Percentiles rank a stretch among this genome's conserved stretches.
Evolutionary conservation across 495 filamentous ascomycete species (phyloP).

Genomic region (Neurospora tetrasperma): DNA sequence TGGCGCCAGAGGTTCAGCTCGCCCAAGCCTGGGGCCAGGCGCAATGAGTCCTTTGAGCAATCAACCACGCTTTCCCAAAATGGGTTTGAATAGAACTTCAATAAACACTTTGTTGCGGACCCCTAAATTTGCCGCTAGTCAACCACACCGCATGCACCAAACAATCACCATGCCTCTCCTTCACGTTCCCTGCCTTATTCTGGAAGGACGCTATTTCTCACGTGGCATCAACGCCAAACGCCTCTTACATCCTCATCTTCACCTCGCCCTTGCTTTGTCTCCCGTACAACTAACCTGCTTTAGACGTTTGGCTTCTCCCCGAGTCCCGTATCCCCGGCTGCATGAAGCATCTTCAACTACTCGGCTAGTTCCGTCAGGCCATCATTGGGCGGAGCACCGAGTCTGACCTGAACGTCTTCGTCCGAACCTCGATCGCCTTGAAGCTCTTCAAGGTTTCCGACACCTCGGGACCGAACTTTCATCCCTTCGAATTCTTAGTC

Average conservation of each 20-base stretch:
- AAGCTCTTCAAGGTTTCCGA: neutral
- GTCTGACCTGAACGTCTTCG: neutral
- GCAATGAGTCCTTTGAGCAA: neutral
- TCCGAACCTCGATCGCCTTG: neutral
- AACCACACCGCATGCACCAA: neutral
- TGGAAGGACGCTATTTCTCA: neutral
- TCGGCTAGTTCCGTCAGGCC: neutral
- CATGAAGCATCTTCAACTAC: neutral
- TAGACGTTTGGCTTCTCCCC: neutral
- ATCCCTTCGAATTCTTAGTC: neutral
- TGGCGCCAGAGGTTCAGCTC: neutral
- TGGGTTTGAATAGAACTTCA: conserved; percentile 29
- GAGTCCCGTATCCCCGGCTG: neutral
- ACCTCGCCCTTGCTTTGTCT: neutral
- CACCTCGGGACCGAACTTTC: neutral
- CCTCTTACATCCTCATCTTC: neutral
- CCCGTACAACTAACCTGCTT: neutral
- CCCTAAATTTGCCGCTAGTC: neutral
- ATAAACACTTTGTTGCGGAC: conserved; percentile 7
- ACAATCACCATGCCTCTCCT: neutral
- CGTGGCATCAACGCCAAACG: neutral
- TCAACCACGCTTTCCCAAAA: conserved; percentile 13
- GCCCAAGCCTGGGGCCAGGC: neutral
- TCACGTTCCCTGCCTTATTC: neutral
- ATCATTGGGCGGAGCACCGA: neutral